Evolutionary conservation across 23 red algal genomes (phyloP).

Genomic region (Agarophyton chilense): DNA sequence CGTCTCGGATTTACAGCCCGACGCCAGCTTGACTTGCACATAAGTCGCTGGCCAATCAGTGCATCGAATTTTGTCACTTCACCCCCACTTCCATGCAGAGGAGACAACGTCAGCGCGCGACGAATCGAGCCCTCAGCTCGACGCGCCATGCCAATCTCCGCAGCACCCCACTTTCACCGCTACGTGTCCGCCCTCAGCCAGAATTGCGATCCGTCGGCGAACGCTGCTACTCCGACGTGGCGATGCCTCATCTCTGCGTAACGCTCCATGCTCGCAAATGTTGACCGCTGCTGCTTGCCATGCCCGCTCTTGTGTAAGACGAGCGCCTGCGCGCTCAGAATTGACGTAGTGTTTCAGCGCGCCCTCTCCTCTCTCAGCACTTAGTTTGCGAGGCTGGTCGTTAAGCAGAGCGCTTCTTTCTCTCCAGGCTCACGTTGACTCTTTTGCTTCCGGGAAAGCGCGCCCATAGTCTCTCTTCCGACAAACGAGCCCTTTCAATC

Average conservation of each 20-base stretch:
- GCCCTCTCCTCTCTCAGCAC: background rate
- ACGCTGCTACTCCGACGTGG: constrained; percentile 19
- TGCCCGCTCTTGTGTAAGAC: background rate
- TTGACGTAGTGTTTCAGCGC: background rate
- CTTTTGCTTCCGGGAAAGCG: background rate
- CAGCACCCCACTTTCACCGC: background rate
- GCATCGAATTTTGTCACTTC: background rate
- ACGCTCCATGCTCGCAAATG: background rate
- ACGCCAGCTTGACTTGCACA: background rate
- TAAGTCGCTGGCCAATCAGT: constrained; percentile 8
- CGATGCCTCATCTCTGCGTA: background rate
- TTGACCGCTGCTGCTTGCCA: background rate
- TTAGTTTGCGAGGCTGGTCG: background rate
- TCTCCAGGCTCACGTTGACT: background rate
- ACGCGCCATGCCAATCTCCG: background rate
- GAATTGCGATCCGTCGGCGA: constrained; percentile 26
- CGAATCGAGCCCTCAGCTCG: background rate
- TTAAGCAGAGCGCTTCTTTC: background rate
- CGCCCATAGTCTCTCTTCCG: background rate
- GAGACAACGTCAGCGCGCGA: background rate
- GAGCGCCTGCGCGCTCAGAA: background rate
- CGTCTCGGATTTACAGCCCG: background rate
- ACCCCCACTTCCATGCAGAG: no score
- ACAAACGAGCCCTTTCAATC: no score
- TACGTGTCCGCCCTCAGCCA: constrained; percentile 23